phyloP scores from a whole-genome alignment of 768 basidiomycete genomes.

The Neoboletus brunneissimus region DNA sequence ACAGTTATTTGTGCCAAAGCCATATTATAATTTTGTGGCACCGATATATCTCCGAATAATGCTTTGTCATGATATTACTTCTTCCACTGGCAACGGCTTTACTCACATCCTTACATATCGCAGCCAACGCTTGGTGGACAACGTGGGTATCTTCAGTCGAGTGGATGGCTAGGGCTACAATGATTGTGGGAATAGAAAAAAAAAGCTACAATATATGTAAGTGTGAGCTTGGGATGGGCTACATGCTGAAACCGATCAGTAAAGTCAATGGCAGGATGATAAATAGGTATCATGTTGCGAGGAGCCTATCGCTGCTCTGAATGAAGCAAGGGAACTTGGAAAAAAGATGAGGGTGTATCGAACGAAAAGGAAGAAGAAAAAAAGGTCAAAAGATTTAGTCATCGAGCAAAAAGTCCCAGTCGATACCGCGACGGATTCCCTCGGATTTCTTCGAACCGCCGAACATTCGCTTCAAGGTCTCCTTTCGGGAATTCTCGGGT shows the following conservation, averaged over 20 bases:
- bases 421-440: conserved; percentile 43
- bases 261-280: conserved; percentile 9
- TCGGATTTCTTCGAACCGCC: conserved; percentile 53
- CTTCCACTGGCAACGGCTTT: background rate
- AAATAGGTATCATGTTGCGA: conserved; percentile 19
- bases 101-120: background rate
- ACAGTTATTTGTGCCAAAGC: background rate
- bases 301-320: conserved; percentile 10
- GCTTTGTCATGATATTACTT: background rate
- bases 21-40: too few species aligned
- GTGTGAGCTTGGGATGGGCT: conserved; percentile 16
- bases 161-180: conserved; percentile 24
- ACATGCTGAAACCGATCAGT: conserved; percentile 19
- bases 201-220: conserved; percentile 23
- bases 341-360: conserved; percentile 4
- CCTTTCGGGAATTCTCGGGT: conserved; percentile 61
- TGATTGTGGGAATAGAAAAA: conserved; percentile 1
- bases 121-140: background rate
- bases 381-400: conserved; percentile 39
- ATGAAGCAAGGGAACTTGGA: background rate
- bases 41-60: too few species aligned
- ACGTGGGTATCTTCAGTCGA: conserved; percentile 5
- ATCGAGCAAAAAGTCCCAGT: conserved; percentile 81
- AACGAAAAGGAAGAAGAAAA: conserved; percentile 10
- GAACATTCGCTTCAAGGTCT: conserved; percentile 63